These are phyloP conservation scores for Fusarium pininemorale DNA, from an alignment of 2,329 filamentous ascomycete genomes.

Conservation along the genomic window DNA sequence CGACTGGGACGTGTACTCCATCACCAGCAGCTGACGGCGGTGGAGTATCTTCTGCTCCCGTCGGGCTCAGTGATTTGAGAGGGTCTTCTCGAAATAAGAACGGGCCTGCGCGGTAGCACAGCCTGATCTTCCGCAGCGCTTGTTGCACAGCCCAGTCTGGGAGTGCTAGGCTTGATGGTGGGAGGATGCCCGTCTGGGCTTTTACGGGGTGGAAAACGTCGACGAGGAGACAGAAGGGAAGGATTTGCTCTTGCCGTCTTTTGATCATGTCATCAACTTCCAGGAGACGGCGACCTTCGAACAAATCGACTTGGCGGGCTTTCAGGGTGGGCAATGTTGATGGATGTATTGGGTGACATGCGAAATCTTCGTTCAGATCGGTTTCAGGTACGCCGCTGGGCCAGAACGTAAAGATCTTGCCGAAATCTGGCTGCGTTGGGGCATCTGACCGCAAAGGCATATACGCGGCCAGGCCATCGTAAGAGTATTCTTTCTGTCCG, in stretches of 20 bases:
- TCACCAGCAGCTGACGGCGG: background rate
- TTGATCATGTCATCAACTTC: background rate
- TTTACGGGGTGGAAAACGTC: background rate
- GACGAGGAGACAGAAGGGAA: background rate
- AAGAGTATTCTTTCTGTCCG: background rate
- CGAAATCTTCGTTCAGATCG: accelerated
- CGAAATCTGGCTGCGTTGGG: background rate
- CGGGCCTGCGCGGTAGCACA: background rate
- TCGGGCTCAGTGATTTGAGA: background rate
- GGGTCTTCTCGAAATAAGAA: background rate
- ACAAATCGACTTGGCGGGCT: background rate
- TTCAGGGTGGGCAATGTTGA: background rate
- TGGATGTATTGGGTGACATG: background rate
- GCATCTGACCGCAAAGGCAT: background rate
- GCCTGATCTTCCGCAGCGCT: background rate
- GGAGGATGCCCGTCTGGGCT: background rate
- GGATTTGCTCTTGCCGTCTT: accelerated
- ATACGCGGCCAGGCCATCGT: background rate
- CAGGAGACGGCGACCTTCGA: accelerated
- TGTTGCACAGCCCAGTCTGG: background rate
- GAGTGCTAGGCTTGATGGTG: background rate
- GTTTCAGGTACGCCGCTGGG: background rate
- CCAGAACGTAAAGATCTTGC: background rate
- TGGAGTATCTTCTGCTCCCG: accelerated
- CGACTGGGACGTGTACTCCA: background rate